Conservation (phyloP, 106 monocot genomes). For the Amphibolis antarctica region DNA sequence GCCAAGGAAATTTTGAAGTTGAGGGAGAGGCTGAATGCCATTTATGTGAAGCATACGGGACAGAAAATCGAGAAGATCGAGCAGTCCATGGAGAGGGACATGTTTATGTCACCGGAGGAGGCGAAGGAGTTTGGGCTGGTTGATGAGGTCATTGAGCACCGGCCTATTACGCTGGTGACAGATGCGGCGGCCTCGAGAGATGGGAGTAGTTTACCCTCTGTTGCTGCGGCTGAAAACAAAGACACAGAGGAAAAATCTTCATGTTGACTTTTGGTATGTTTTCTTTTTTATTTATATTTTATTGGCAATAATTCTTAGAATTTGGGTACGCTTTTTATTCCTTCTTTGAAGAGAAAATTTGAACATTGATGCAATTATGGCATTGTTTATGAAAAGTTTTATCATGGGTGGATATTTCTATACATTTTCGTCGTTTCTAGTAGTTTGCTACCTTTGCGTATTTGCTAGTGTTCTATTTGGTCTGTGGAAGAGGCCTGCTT, state of each 20-base stretch:
- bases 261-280: background rate
- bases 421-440: no score
- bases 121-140: conserved; percentile 24
- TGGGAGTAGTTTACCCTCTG: background rate
- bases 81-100: conserved; percentile 25
- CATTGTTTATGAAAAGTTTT: no score
- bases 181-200: conserved; percentile 3
- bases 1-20: conserved; percentile 65
- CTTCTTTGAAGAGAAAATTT: background rate
- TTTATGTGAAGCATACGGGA: conserved; percentile 19
- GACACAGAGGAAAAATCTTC: conserved; percentile 1
- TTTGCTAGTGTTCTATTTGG: no score
- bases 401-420: no score
- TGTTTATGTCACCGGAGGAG: conserved; percentile 30
- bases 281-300: background rate
- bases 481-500: no score
- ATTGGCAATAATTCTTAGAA: background rate
- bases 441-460: no score
- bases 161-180: conserved; percentile 15
- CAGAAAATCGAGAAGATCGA: conserved; percentile 38
- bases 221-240: conserved; percentile 1
- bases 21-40: conserved; percentile 44
- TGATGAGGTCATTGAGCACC: conserved; percentile 26
- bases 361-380: background rate
- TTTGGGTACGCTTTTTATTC: no score